Evolutionary conservation across 257 asterid species (phyloP).

Genomic region (Penstemon newberryi): DNA sequence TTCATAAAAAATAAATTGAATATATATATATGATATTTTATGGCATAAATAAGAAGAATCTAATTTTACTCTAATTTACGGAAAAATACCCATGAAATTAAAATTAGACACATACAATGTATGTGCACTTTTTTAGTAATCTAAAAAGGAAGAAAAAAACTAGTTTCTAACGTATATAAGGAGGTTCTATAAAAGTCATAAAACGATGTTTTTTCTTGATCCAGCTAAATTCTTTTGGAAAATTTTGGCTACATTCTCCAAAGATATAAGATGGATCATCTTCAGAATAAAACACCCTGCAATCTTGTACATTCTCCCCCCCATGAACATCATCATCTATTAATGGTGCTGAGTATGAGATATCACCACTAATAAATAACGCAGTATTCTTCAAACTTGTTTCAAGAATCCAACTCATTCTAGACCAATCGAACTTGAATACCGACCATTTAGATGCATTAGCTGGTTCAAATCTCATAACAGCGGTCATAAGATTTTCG

Average conservation of each 20-base stretch:
- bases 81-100: too few relatives aligned
- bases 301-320: slow-evolving; percentile 9
- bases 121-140: too few relatives aligned
- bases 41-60: too few relatives aligned
- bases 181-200: background rate
- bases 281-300: slow-evolving; percentile 5
- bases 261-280: background rate
- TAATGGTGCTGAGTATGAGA: background rate
- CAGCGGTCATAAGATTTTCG: background rate
- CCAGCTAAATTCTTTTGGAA: too few relatives aligned
- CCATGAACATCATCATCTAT: background rate
- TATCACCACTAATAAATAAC: background rate
- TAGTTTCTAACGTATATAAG: background rate
- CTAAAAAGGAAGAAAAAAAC: too few relatives aligned
- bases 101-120: background rate
- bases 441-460: background rate
- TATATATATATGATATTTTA: too few relatives aligned
- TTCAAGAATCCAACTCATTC: slow-evolving; percentile 1
- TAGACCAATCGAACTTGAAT: slow-evolving; percentile 10
- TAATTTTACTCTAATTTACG: too few relatives aligned
- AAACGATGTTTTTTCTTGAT: too few relatives aligned
- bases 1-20: too few relatives aligned
- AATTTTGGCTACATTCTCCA: background rate
- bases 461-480: too few relatives aligned
- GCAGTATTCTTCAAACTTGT: slow-evolving; percentile 8